Evolutionary conservation across 495 filamentous ascomycete genomes (phyloP).

Genomic region (Haplographium delicatum): DNA sequence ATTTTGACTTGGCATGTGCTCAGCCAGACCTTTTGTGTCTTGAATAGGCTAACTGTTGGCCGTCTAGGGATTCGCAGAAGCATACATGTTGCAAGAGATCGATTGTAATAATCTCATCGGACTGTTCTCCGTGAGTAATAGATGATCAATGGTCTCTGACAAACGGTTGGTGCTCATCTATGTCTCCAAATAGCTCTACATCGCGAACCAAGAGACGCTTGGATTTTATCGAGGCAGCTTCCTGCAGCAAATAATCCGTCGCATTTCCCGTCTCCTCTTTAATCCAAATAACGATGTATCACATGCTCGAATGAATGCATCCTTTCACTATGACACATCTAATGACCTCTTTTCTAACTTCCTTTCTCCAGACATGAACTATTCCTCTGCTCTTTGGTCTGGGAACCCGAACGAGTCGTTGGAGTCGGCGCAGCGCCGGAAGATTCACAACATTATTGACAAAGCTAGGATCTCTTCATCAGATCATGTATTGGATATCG

Average conservation of each 20-base stretch:
- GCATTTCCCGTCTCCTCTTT: slow-evolving; percentile 40
- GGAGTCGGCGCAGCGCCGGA: slow-evolving; percentile 56
- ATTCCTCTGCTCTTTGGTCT: slow-evolving; percentile 64
- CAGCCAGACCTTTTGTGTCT: too few relatives aligned
- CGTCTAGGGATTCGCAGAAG: slow-evolving; percentile 49
- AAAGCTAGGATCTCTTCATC: slow-evolving; percentile 49
- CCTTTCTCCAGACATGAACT: slow-evolving; percentile 67
- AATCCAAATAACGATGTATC: slow-evolving; percentile 55
- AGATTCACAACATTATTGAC: slow-evolving; percentile 54
- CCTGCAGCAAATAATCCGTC: slow-evolving; percentile 48
- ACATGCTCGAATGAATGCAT: slow-evolving; percentile 56
- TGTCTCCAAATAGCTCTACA: slow-evolving; percentile 43
- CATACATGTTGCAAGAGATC: slow-evolving; percentile 62
- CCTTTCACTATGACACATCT: slow-evolving; percentile 67
- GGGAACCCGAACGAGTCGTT: slow-evolving; percentile 43
- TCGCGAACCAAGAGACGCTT: slow-evolving; percentile 50
- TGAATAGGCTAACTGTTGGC: too few relatives aligned
- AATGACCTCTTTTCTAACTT: slow-evolving; percentile 68
- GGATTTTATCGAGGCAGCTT: slow-evolving; percentile 30
- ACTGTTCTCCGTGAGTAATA: slow-evolving; percentile 51
- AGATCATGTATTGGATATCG: slow-evolving; percentile 30
- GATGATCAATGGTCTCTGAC: neutral
- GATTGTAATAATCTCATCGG: slow-evolving; percentile 52
- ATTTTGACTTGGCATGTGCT: too few relatives aligned
- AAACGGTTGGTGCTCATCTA: neutral